Conservation (phyloP, 345 rosid genomes). For the Microthlaspi erraticum region DNA sequence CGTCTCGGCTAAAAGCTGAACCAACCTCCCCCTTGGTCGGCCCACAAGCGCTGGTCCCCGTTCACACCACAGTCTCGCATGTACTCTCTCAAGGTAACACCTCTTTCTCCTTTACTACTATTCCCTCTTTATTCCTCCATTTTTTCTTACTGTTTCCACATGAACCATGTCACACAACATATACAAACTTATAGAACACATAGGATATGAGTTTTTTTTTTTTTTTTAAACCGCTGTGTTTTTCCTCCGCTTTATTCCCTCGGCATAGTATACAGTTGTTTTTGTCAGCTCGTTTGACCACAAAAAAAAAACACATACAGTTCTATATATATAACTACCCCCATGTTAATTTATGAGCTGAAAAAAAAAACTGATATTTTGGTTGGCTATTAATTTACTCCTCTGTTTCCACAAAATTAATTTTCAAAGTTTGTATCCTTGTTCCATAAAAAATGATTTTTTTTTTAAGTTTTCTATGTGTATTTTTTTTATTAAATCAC, state of each 20-base stretch:
- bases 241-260: neutral
- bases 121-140: constrained; percentile 11
- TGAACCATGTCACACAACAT: constrained; percentile 12
- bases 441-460: too few relatives aligned
- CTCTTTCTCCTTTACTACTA: constrained; percentile 12
- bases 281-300: too few relatives aligned
- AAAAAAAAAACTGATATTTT: neutral
- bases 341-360: too few relatives aligned
- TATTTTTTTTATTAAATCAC: neutral
- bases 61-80: neutral
- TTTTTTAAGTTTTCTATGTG: too few relatives aligned
- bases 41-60: neutral
- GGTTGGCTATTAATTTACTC: neutral
- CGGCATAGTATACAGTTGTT: too few relatives aligned
- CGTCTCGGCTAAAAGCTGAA: constrained; percentile 32
- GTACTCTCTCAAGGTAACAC: constrained; percentile 18
- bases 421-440: too few relatives aligned
- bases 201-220: neutral
- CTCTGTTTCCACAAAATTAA: too few relatives aligned
- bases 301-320: too few relatives aligned
- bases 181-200: neutral
- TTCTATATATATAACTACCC: too few relatives aligned
- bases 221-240: neutral
- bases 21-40: neutral
- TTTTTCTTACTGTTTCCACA: constrained; percentile 25